A percentile compares a stretch with the other conserved stretches of the same genome.
These are phyloP conservation scores for Ceriops decandra DNA, from an alignment of 345 rosid genomes.

Conservation along the genomic window DNA sequence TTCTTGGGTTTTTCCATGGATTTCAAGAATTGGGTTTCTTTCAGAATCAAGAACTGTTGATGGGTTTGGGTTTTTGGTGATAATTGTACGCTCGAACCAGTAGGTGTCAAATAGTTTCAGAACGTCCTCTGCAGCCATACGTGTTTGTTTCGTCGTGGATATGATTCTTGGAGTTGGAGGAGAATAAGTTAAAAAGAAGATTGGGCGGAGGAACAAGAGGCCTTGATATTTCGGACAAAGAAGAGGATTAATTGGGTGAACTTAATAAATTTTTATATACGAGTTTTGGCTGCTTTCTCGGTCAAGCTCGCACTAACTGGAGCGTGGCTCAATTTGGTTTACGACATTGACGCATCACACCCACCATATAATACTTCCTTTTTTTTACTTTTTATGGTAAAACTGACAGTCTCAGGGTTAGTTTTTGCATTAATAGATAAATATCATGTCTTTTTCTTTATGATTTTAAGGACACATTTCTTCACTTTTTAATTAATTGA, in stretches of 20 bases:
- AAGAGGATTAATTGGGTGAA: neutral
- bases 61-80: slow-evolving; percentile 18
- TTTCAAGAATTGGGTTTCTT: slow-evolving; percentile 20
- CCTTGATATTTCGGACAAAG: neutral
- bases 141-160: neutral
- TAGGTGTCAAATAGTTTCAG: slow-evolving; percentile 38
- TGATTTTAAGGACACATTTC: too few species aligned
- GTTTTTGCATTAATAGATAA: too few species aligned
- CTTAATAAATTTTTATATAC: neutral
- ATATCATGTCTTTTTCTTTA: too few species aligned
- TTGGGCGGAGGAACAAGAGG: neutral
- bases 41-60: slow-evolving; percentile 4
- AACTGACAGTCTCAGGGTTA: too few species aligned
- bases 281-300: neutral
- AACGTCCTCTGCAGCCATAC: slow-evolving; percentile 41
- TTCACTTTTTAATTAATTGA: too few species aligned
- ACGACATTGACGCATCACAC: too few species aligned
- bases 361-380: too few species aligned
- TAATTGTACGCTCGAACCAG: slow-evolving; percentile 47
- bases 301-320: neutral
- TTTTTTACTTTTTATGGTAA: too few species aligned
- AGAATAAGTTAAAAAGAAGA: neutral
- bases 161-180: neutral
- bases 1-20: slow-evolving; percentile 17
- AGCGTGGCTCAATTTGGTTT: too few species aligned